Percentiles rank a stretch among this genome's conserved stretches.
Evolutionary conservation across 257 asterid species (phyloP).

Genomic region (Primulina tabacum): DNA sequence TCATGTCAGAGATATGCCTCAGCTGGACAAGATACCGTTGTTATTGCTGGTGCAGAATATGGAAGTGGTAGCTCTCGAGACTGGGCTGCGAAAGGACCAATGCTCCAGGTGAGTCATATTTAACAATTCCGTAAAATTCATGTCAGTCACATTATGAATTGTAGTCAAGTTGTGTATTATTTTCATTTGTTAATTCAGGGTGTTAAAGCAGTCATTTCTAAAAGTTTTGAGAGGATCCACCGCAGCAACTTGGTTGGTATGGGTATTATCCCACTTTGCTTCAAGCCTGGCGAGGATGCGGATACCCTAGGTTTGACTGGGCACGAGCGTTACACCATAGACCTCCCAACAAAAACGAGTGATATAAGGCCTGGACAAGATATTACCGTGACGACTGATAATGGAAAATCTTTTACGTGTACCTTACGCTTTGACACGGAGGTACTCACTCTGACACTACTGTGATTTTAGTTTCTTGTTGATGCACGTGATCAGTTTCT

Average conservation of each 20-base stretch:
- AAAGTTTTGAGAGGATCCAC: constrained; percentile 91
- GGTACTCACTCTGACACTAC: constrained; percentile 37
- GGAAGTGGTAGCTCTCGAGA: constrained; percentile 99
- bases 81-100: constrained; percentile 99
- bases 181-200: constrained; percentile 47
- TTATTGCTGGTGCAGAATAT: constrained; percentile 92
- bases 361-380: constrained; percentile 85
- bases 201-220: constrained; percentile 92
- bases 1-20: constrained; percentile 65
- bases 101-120: constrained; percentile 62
- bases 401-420: constrained; percentile 72
- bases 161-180: not conserved
- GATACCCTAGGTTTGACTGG: constrained; percentile 75
- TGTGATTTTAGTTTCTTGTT: not conserved
- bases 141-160: not conserved
- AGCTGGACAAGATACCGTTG: constrained; percentile 74
- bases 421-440: constrained; percentile 75
- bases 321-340: constrained; percentile 72
- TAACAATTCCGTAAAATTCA: not conserved
- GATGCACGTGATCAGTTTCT: not conserved
- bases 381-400: constrained; percentile 63
- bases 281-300: constrained; percentile 82
- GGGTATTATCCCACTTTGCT: constrained; percentile 93
- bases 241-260: constrained; percentile 96
- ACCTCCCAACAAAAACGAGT: constrained; percentile 62